Conservation (phyloP, 257 asterid genomes). For the Marsdenia floribunda region DNA sequence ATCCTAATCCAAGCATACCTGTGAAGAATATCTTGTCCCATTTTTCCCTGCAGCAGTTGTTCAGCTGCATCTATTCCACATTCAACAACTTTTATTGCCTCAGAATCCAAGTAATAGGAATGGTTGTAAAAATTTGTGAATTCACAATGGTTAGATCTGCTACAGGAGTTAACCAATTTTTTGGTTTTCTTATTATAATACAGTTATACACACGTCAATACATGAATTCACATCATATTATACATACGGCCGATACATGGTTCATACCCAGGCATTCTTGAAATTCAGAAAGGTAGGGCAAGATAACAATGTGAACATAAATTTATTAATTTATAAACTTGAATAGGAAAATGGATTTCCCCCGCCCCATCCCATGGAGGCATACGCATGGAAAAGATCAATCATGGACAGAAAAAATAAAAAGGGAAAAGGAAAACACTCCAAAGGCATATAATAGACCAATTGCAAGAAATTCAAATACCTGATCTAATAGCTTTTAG, state of each 20-base stretch:
- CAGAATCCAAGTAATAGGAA: slow-evolving; percentile 68
- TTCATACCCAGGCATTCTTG: background rate
- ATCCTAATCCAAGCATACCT: slow-evolving; percentile 34
- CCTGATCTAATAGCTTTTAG: slow-evolving; percentile 65
- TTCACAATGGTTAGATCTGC: no score
- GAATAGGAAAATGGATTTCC: background rate
- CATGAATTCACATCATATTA: background rate
- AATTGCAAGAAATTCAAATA: slow-evolving; percentile 22
- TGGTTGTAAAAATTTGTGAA: no score
- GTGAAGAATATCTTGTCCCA: slow-evolving; percentile 98
- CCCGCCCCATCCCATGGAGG: background rate
- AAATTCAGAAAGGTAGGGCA: background rate
- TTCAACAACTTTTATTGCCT: slow-evolving; percentile 64
- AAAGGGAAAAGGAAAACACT: background rate
- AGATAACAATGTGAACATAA: background rate
- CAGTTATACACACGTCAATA: slow-evolving; percentile 2
- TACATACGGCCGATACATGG: background rate
- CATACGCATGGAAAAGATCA: background rate
- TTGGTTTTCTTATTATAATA: background rate
- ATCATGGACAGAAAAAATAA: background rate
- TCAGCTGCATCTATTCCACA: slow-evolving; percentile 65
- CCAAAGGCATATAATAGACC: background rate
- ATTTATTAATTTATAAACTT: no score
- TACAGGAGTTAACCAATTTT: no score
- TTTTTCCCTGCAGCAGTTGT: slow-evolving; percentile 51